Base-by-base conservation (phyloP, 1,284 basidiomycete genomes). In the Butyriboletus regius region DNA sequence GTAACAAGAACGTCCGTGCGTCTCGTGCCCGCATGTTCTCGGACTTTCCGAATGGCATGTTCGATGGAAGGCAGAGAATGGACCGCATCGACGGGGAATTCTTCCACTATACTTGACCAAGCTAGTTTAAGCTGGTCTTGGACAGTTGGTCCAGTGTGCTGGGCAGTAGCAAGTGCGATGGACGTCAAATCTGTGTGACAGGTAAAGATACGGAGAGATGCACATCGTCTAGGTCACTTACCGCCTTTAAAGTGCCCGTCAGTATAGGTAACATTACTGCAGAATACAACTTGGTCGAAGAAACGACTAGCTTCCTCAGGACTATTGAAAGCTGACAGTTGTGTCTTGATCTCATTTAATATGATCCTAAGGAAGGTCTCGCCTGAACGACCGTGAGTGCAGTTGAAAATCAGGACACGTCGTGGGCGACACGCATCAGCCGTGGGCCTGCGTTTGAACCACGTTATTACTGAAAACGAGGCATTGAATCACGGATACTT, bases 191-290 rank as follows among this genome's bases (percentile, higher is more conserved):
- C 90, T 92, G 50, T 28, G 40, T 38, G 48, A 50, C 29, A 7
- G 49, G 35, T 40, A 45, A 43, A 46, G 14, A 35, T 24, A 26
- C 24, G 35, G 15, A 22, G 8, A 48, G 8, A 43, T 8, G 3
- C 45, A 44, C 15, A 47, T 26, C 4, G 18, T 17, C 13, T 61
- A 32, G 17, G n/a, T 32, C 9, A 63, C 83, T 62, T 58, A 91
- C 92, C 92, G 50, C 90, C 87, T 70, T 95, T 96, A 68, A 85
- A 97, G 34, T 77, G 75, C 1, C 96, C 95, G 58, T 88, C 82
- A 1, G 81, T 77, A 62, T 94, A 98, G 0, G 96, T 98, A 38
- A 94, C 86, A 67, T 98, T 99, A 24, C 93, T 87, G 69, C 93
- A 98, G 69, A 99, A 98, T 49, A 97, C 79, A 54, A 92, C 89